Evolutionary conservation across 305 asterid genomes (phyloP), one percentile per base, ranked within the genome.

Genomic region (Solanum hybrid): DNA sequence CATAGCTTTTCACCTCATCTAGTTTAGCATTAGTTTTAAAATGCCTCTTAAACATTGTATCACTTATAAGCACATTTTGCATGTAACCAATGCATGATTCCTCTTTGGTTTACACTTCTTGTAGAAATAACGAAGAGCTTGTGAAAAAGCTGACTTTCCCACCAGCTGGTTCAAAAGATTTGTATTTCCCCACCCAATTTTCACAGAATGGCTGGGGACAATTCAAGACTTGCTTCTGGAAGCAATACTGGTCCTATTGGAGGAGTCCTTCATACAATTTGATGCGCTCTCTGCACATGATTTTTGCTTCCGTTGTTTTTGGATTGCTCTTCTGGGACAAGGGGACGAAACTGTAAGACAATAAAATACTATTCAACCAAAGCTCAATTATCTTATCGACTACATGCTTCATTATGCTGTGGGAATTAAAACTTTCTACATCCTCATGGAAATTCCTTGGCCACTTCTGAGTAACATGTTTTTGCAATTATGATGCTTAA

Each of bases 241-340:
- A 95, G 89, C 96, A 93, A 86, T 88, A 91, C 38, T 94, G 93
- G 96, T 93, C 96, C 79, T 94, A 94, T 85, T 94, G 96, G 97
- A 94, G 97, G 91, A 94, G 95, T 89, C 97, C 97, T 86, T 89
- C 95, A 14, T 95, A 94, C 93, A 94, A 95, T 89, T 91, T 95
- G 90, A 90, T 86, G 91, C 94, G 98, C 40, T 89, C 90, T 6
- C 73, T 91, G 69, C 87, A 88, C 84, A 92, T 93, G 92, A 82
- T 92, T 56, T 35, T 93, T 7, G 80, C 94, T 24, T 84, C 98
- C 64, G 8, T 92, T 14, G 88, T 94, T 51, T 91, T 87, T 35
- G 97, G 98, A 29, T 14, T 78, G 82, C 88, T 94, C 32, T 95
- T 93, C 71, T 94, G 95, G 96, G 92, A 91, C 84, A 94, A 94